These are phyloP conservation scores for Santalum album DNA, from an alignment of 164 flowering plant species.

Conservation along the genomic window DNA sequence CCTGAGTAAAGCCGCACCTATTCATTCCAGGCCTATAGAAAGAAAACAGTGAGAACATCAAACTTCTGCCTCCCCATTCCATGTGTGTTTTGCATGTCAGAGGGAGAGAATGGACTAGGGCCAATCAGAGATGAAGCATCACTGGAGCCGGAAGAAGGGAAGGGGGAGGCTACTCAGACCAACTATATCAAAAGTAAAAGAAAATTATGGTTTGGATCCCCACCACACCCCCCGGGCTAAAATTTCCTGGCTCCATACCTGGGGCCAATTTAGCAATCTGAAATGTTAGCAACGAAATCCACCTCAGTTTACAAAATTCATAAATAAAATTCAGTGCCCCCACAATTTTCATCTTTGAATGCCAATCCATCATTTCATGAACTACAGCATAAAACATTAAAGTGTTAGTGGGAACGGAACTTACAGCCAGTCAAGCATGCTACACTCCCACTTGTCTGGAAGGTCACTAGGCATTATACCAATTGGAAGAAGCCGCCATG, in stretches of 20 bases:
- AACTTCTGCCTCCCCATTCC: not conserved
- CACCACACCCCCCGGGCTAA: no score
- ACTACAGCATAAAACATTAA: not conserved
- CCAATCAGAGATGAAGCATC: no score
- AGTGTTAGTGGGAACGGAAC: conserved; percentile 22
- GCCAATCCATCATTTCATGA: not conserved
- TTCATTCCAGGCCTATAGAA: conserved; percentile 79
- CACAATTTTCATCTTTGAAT: not conserved
- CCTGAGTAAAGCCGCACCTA: conserved; percentile 60
- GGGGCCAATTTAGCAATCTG: no score
- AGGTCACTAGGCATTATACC: conserved; percentile 49
- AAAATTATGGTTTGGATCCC: no score
- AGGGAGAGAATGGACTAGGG: not conserved
- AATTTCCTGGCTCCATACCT: no score
- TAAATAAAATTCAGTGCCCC: not conserved
- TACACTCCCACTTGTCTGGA: conserved; percentile 88
- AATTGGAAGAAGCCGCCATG: conserved; percentile 87
- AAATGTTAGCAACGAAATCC: no score
- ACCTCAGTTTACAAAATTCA: not conserved
- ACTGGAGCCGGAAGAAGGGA: no score
- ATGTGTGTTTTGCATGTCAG: not conserved
- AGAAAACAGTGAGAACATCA: not conserved
- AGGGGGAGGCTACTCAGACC: no score
- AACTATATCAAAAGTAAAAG: no score
- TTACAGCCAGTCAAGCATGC: conserved; percentile 96